These are phyloP conservation scores for Testicularia cyperi DNA, from an alignment of 1,284 basidiomycete genomes.

Conservation along the genomic window DNA sequence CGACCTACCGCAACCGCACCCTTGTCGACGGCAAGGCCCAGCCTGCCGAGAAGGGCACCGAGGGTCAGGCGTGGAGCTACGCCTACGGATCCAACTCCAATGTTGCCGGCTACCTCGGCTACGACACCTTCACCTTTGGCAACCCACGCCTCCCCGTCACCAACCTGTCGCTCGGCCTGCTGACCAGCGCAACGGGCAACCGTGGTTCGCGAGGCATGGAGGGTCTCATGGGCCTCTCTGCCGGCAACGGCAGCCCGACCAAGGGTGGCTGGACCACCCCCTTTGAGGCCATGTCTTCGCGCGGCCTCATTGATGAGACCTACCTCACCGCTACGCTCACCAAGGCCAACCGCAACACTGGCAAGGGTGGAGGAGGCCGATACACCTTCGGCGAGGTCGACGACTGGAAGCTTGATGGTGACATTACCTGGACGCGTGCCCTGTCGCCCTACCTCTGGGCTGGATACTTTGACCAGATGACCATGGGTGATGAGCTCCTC, in stretches of 20 bases:
- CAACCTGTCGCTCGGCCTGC: slow-evolving; percentile 25
- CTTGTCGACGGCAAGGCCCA: slow-evolving; percentile 10
- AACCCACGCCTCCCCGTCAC: slow-evolving; percentile 19
- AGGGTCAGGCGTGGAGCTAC: slow-evolving; percentile 33
- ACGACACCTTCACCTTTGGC: slow-evolving; percentile 40
- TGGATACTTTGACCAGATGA: slow-evolving; percentile 34
- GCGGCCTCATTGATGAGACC: slow-evolving; percentile 27
- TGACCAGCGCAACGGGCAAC: slow-evolving; percentile 33
- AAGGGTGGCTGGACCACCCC: slow-evolving; percentile 45
- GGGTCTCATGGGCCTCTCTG: slow-evolving; percentile 39
- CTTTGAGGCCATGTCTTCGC: slow-evolving; percentile 41
- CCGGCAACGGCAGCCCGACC: slow-evolving; percentile 19
- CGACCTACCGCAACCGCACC: slow-evolving; percentile 41
- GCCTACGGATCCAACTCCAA: slow-evolving; percentile 32
- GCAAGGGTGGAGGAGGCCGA: slow-evolving; percentile 41
- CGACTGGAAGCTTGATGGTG: slow-evolving; percentile 15
- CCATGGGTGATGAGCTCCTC: slow-evolving; percentile 23
- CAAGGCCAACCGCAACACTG: slow-evolving; percentile 45
- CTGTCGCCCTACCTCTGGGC: slow-evolving; percentile 40
- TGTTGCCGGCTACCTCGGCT: slow-evolving; percentile 38
- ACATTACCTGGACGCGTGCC: slow-evolving; percentile 37
- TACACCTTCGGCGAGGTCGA: slow-evolving; percentile 48
- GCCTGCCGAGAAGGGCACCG: slow-evolving; percentile 12
- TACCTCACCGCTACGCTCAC: slow-evolving; percentile 43
- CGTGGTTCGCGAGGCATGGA: slow-evolving; percentile 43